Evolutionary conservation across 2,329 filamentous ascomycete genomes (phyloP), one percentile per base, ranked within the genome.

Genomic region (Trichoderma sp.): DNA sequence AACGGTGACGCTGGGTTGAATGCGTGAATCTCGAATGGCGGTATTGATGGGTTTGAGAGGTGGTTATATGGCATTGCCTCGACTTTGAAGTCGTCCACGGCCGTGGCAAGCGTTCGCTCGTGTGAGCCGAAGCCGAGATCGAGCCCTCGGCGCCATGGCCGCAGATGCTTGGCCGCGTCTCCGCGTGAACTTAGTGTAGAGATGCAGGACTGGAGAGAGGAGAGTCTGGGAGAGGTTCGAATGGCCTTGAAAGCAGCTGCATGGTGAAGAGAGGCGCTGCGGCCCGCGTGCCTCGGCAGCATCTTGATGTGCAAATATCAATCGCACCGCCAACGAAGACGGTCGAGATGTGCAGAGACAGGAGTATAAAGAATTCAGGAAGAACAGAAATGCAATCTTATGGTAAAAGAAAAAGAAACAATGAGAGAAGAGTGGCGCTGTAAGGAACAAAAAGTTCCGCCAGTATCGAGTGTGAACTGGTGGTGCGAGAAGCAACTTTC

Each of bases 1-100:
- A 88, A 72, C 1, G 82, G 76, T 0, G 75, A 69, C 1, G 78
- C 71, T 1, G 77, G 75, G 64, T 86, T 80, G 72, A 83, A 81
- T 7, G 75, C 65, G 60, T 73, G 74, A 24, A 85, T 68, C 26
- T 82, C 76, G 70, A 60, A 69, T 41, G 65, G 68, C 9, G 73
- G 69, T 24, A 77, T 59, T 7, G 70, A 64, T 1, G 74, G 67
- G 59, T 68, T 65, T 3, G 70, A 41, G 4, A 77, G 62, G 30
- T 72, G 71, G 34, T 69, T 67, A 26, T 74, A 77, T 1, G 71
- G 39, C 14, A 74, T 65, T 5, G 61, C 64, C 10, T 70, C 70
- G 41, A 77, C 69, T 17, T 72, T 73, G 67, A 72, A 75, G 62
- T 80, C 78, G 10, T 79, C 77, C 7, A 80, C 76, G 3, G 78